phyloP scores from a whole-genome alignment of 306 rosid species.

The Prunus mume region DNA sequence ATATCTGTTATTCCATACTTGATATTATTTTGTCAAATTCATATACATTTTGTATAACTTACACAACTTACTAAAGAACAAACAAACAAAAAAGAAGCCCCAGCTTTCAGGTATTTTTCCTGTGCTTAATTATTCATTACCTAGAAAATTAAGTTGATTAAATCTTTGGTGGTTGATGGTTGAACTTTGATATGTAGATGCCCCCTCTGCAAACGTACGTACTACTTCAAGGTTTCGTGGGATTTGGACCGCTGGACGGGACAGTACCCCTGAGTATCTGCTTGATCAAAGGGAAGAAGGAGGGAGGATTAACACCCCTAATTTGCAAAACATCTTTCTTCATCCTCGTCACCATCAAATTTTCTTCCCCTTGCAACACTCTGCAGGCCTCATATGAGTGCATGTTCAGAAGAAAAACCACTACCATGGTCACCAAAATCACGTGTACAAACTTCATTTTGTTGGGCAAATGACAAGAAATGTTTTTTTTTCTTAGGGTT shows the following conservation, averaged over 20 bases:
- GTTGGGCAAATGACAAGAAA: not conserved
- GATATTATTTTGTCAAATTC: no score
- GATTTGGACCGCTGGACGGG: not conserved
- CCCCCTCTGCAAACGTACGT: no score
- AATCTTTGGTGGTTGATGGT: no score
- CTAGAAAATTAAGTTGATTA: no score
- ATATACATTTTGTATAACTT: no score
- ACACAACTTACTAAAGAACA: no score
- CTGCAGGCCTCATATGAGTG: constrained; percentile 9
- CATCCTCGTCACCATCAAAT: not conserved
- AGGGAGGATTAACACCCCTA: not conserved
- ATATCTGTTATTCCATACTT: no score
- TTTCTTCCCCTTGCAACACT: not conserved
- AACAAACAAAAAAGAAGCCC: no score
- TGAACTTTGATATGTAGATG: no score
- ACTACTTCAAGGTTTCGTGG: not conserved
- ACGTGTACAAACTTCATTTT: constrained; percentile 7
- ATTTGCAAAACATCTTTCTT: not conserved
- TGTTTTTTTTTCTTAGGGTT: not conserved
- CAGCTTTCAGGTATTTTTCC: no score
- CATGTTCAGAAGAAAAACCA: constrained; percentile 7
- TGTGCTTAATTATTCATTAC: no score
- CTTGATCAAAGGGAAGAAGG: constrained; percentile 1
- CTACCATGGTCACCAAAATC: not conserved
- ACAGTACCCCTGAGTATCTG: not conserved